Conservation (phyloP, 2,329 filamentous ascomycete species). For the Mycosphaerella arachidis region DNA sequence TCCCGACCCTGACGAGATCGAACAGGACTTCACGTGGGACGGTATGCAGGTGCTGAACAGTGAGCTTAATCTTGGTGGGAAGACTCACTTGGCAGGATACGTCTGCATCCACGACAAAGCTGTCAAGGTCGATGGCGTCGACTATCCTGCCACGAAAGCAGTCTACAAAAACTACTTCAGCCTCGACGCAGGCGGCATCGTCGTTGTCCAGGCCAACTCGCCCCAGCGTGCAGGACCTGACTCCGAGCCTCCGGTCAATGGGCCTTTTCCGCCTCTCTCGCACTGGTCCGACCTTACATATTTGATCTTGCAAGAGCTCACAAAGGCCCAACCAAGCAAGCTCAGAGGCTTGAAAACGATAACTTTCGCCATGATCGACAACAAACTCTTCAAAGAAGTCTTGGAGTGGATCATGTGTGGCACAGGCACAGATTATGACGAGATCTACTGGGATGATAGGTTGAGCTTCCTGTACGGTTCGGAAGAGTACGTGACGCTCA, state of each 20-base stretch:
- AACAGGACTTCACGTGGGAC: neutral
- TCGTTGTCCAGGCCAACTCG: neutral
- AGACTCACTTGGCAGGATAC: neutral
- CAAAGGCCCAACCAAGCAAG: neutral
- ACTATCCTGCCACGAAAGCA: neutral
- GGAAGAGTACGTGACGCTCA: slow-evolving; percentile 9
- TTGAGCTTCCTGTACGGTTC: neutral
- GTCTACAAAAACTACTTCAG: slow-evolving; percentile 1
- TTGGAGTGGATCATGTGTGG: neutral
- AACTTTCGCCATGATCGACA: slow-evolving; percentile 1
- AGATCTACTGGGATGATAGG: neutral
- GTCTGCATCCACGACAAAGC: neutral
- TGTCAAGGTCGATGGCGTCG: neutral
- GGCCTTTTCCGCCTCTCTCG: slow-evolving; percentile 1
- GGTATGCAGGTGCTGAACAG: neutral
- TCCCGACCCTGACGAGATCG: neutral
- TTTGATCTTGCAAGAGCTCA: slow-evolving; percentile 12
- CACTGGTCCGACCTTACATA: slow-evolving; percentile 15
- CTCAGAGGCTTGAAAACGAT: slow-evolving; percentile 1
- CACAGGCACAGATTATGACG: neutral
- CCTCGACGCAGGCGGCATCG: slow-evolving; percentile 1
- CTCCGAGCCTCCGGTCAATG: slow-evolving; percentile 1
- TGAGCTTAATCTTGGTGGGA: neutral
- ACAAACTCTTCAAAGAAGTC: slow-evolving; percentile 1
- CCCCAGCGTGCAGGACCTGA: neutral